These are phyloP conservation scores for Teratosphaeria nubilosa DNA, from an alignment of 2,329 filamentous ascomycete species.

Conservation along the genomic window DNA sequence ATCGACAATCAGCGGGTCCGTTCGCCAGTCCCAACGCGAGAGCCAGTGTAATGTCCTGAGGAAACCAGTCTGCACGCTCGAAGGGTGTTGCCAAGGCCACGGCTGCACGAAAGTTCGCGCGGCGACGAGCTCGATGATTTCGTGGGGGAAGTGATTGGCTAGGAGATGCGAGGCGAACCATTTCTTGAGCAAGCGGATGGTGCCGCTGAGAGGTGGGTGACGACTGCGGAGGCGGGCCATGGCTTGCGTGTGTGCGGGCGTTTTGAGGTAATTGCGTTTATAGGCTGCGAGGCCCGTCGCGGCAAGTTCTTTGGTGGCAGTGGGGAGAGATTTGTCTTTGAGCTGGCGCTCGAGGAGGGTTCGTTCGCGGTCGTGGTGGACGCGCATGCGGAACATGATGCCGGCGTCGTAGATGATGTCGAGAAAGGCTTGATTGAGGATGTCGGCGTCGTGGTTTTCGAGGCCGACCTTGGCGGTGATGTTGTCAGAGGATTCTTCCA, in stretches of 20 bases:
- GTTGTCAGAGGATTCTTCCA: slow-evolving; percentile 52
- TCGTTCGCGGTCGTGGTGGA: slow-evolving; percentile 82
- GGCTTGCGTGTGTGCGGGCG: slow-evolving; percentile 71
- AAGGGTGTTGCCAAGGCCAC: slow-evolving; percentile 69
- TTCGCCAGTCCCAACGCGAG: slow-evolving; percentile 83
- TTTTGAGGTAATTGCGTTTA: slow-evolving; percentile 59
- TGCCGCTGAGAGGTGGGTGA: slow-evolving; percentile 66
- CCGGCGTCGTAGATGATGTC: slow-evolving; percentile 66
- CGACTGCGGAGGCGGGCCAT: slow-evolving; percentile 72
- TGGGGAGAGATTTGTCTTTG: slow-evolving; percentile 60
- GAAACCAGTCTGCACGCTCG: slow-evolving; percentile 69
- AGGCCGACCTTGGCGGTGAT: slow-evolving; percentile 65
- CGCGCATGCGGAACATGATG: slow-evolving; percentile 70
- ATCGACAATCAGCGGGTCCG: slow-evolving; percentile 72
- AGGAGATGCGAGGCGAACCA: slow-evolving; percentile 86
- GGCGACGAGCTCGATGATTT: slow-evolving; percentile 76
- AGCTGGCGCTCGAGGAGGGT: slow-evolving; percentile 67
- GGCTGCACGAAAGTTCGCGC: slow-evolving; percentile 70
- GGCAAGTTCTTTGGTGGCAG: slow-evolving; percentile 56
- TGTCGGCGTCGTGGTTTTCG: slow-evolving; percentile 60
- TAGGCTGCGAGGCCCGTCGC: slow-evolving; percentile 60
- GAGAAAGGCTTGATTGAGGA: slow-evolving; percentile 70
- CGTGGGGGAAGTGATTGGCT: slow-evolving; percentile 61
- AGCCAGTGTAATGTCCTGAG: slow-evolving; percentile 70
- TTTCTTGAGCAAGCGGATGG: slow-evolving; percentile 74